phyloP scores from a whole-genome alignment of 306 rosid genomes.

The Prunus padus region DNA sequence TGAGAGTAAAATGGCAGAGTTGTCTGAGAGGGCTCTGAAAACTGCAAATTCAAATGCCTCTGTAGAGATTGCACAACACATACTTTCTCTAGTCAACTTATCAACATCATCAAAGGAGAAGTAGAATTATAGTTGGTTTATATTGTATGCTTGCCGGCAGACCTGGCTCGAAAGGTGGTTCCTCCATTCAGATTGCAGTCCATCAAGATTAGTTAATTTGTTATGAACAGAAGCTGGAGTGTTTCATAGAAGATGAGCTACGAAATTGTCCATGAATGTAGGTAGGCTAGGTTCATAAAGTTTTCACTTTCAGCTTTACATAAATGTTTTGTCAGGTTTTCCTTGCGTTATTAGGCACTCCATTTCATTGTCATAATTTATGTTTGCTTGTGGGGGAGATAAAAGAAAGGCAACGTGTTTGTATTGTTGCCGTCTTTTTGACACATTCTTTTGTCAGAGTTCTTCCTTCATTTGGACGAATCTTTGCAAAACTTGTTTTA shows the following conservation, averaged over 20 bases:
- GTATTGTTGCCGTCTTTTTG: too few relatives aligned
- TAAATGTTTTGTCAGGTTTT: neutral
- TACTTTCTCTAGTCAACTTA: constrained; percentile 46
- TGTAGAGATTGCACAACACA: constrained; percentile 53
- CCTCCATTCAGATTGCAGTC: neutral
- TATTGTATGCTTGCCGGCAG: neutral
- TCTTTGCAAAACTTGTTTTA: neutral
- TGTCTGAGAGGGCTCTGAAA: constrained; percentile 75
- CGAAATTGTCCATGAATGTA: constrained; percentile 1
- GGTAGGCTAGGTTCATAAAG: neutral
- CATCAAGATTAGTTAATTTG: neutral
- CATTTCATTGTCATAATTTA: neutral
- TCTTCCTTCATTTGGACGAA: neutral
- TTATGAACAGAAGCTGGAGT: constrained; percentile 1
- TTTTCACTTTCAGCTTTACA: neutral
- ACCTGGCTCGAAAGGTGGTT: neutral
- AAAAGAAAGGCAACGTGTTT: too few relatives aligned
- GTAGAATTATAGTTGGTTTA: neutral
- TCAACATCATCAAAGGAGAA: constrained; percentile 26
- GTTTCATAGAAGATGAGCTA: neutral
- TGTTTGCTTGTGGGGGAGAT: too few relatives aligned
- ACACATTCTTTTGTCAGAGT: too few relatives aligned
- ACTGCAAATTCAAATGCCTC: constrained; percentile 63
- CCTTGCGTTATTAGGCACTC: neutral
- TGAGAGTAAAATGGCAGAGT: constrained; percentile 57